Evolutionary conservation across 768 basidiomycete species (phyloP).

Genomic region (Russula sp.): DNA sequence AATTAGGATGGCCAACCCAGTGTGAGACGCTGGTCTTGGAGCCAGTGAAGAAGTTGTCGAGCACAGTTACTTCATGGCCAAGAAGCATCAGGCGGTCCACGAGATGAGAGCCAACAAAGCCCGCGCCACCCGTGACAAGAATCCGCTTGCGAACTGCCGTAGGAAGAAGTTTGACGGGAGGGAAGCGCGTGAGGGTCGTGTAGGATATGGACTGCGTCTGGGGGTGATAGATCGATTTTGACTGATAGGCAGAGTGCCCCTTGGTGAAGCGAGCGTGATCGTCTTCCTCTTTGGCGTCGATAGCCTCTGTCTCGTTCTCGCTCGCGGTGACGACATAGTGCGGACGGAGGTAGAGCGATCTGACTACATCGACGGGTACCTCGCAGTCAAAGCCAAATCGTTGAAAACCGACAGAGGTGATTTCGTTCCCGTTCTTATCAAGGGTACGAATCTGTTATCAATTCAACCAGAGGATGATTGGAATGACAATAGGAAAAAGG

Average conservation of each 20-base stretch:
- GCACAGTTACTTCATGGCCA: conserved; percentile 94
- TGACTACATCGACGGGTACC: conserved; percentile 71
- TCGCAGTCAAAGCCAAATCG: conserved; percentile 89
- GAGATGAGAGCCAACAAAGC: conserved; percentile 98
- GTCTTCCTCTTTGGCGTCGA: conserved; percentile 37
- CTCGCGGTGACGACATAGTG: conserved; percentile 56
- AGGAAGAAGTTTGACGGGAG: conserved; percentile 84
- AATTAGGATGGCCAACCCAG: conserved; percentile 98
- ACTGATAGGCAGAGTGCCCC: conserved; percentile 52
- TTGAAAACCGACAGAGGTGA: conserved; percentile 73
- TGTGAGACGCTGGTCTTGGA: conserved; percentile 94
- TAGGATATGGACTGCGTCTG: conserved; percentile 81
- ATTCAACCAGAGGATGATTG: background rate
- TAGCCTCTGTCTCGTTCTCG: conserved; percentile 27
- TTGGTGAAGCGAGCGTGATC: conserved; percentile 50
- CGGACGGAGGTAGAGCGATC: conserved; percentile 82
- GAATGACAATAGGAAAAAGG: background rate
- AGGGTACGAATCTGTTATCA: conserved; percentile 49
- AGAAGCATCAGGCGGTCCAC: conserved; percentile 97
- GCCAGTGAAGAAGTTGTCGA: conserved; percentile 99
- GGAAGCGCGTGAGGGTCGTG: conserved; percentile 86
- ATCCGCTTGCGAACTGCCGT: conserved; percentile 78
- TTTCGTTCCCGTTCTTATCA: conserved; percentile 71
- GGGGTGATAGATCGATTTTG: conserved; percentile 82
- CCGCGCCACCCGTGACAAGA: conserved; percentile 94